A percentile compares a stretch with the other conserved stretches of the same genome.
Conservation (phyloP, 129 eudicot species). For the Artemisia tridentata region DNA sequence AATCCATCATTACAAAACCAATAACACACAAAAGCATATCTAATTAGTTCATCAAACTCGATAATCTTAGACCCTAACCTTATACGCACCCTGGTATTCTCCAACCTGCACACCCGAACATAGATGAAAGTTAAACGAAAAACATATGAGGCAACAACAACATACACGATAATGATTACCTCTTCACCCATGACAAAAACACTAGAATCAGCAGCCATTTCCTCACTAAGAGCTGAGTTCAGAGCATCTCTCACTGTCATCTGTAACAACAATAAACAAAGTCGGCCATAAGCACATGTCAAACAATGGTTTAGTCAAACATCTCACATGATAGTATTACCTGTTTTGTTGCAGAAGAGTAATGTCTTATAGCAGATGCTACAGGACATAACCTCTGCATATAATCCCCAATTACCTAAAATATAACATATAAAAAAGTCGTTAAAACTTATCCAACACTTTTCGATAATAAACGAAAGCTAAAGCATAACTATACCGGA, state of each 20-base stretch:
- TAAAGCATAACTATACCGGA: slow-evolving; percentile 14
- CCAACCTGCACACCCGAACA: slow-evolving; percentile 61
- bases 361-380: slow-evolving; percentile 24
- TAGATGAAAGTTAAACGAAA: background rate
- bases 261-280: slow-evolving; percentile 31
- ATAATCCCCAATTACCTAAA: slow-evolving; percentile 15
- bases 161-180: slow-evolving; percentile 33
- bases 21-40: background rate
- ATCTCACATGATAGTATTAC: slow-evolving; percentile 12
- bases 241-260: slow-evolving; percentile 94
- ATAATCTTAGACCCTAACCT: slow-evolving; percentile 52
- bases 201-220: slow-evolving; percentile 94
- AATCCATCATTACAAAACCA: background rate
- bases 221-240: slow-evolving; percentile 94
- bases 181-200: slow-evolving; percentile 97
- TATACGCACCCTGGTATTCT: slow-evolving; percentile 99
- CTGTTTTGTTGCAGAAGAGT: slow-evolving; percentile 30
- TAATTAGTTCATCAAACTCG: background rate
- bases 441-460: background rate
- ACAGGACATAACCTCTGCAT: slow-evolving; percentile 21
- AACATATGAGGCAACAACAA: background rate
- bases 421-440: background rate
- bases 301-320: background rate
- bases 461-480: background rate
- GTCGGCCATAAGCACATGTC: background rate